A percentile compares a stretch with the other conserved stretches of the same genome.
These are phyloP conservation scores for Prunus fruticosa DNA, from an alignment of 306 rosid genomes.

Conservation along the genomic window DNA sequence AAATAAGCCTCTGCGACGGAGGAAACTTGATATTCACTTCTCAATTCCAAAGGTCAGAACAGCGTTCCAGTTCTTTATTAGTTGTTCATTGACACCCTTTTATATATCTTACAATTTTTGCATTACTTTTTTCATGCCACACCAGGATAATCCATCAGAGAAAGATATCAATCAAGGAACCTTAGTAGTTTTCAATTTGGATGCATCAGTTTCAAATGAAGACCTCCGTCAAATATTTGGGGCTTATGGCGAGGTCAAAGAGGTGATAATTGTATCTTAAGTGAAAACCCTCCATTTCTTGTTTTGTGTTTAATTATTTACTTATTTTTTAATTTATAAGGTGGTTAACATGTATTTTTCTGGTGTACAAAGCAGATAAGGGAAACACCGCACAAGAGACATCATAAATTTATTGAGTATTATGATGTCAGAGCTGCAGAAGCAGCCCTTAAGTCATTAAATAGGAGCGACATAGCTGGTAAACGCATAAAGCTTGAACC, in stretches of 20 bases:
- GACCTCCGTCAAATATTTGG: constrained; percentile 89
- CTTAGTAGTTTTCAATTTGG: constrained; percentile 89
- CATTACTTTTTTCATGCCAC: constrained; percentile 12
- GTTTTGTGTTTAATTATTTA: neutral
- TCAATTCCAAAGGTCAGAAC: constrained; percentile 85
- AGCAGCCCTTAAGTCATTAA: constrained; percentile 85
- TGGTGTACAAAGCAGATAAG: constrained; percentile 61
- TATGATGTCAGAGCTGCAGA: constrained; percentile 90
- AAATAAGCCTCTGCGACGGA: constrained; percentile 83
- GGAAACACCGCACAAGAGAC: constrained; percentile 94
- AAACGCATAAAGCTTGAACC: constrained; percentile 96
- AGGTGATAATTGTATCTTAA: constrained; percentile 49
- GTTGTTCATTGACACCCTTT: constrained; percentile 10
- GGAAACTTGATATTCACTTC: constrained; percentile 94
- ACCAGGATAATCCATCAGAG: constrained; percentile 89
- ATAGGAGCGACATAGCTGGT: constrained; percentile 91
- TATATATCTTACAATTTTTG: constrained; percentile 2
- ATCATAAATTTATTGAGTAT: constrained; percentile 86
- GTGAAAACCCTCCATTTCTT: neutral
- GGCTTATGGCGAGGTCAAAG: constrained; percentile 90
- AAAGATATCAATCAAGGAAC: constrained; percentile 95
- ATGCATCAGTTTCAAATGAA: constrained; percentile 86
- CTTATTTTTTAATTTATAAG: neutral
- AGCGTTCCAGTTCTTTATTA: constrained; percentile 2
- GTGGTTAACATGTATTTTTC: constrained; percentile 2